phyloP scores from a whole-genome alignment of 768 basidiomycete genomes.

The Termitomyces sp. region DNA sequence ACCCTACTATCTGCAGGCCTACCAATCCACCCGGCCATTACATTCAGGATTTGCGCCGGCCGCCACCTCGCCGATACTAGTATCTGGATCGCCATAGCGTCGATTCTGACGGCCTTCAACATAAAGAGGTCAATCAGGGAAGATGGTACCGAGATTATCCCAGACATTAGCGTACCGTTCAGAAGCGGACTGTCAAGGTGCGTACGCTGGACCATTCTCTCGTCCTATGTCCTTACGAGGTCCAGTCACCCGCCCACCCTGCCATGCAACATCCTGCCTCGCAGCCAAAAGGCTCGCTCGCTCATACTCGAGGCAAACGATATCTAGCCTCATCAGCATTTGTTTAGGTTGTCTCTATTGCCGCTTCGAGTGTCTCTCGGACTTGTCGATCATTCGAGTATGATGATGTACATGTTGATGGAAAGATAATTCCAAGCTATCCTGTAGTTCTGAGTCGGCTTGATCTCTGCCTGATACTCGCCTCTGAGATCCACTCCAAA shows the following conservation, averaged over 20 bases:
- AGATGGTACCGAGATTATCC: constrained; percentile 28
- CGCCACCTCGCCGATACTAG: constrained; percentile 35
- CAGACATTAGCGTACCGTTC: constrained; percentile 23
- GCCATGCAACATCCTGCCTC: background rate
- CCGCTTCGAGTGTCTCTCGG: no score
- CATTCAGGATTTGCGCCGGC: constrained; percentile 33
- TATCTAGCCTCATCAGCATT: no score
- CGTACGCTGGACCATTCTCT: background rate
- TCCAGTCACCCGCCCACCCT: background rate
- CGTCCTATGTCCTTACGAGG: background rate
- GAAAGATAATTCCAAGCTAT: no score
- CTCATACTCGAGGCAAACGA: background rate
- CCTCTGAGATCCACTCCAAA: no score
- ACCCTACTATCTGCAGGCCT: no score
- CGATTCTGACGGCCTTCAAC: constrained; percentile 21
- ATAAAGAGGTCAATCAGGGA: constrained; percentile 28
- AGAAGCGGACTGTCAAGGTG: constrained; percentile 23
- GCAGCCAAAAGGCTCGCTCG: background rate
- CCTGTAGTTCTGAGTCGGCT: no score
- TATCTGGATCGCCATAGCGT: constrained; percentile 20
- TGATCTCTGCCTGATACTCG: no score
- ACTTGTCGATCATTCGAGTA: no score
- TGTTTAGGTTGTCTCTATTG: no score
- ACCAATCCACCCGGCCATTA: background rate
- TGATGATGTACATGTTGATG: no score